Base-by-base conservation (phyloP, 495 filamentous ascomycete species). In the Talaromyces adpressus region DNA sequence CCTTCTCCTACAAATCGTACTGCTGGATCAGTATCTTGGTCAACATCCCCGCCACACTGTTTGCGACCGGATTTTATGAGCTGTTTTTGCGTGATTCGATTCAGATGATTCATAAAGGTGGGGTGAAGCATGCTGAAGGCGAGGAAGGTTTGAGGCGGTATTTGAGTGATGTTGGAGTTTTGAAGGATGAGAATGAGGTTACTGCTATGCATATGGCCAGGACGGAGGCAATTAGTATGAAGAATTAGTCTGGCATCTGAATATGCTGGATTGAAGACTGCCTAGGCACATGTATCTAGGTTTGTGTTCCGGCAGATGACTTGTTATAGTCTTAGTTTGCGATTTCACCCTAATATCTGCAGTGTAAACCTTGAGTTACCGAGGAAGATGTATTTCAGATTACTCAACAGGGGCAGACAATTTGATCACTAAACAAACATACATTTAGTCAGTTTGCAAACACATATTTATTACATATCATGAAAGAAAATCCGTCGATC, bases 21-120 rank as follows among this genome's bases (percentile, higher is more conserved):
- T 64, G 71, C 20, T 77, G 81, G 71, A 84, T 84, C 57, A 68
- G 74, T 0, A 77, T 84, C 4, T 66, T 83, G 25, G 75, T 81
- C 47, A 84, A 83, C 63, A 69, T 84, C 16, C 82, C 82, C 0
- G 81, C 81, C 16, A 84, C 81, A 22, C 57, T 84, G 7, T 79
- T 84, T 57, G 79, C 81, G 29, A 83, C 78, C 7, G 71, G 64
- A 0, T 78, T 78, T 36, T 83, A 84, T 70, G 81, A 84, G 66
- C 59, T 84, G 18, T 67, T 83, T 59, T 72, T 83, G 69, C 65
- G 79, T 62, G 81, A 84, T 70, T 79, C 75, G 59, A 66, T 84
- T 69, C 68, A 71, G 58, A 69, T 73, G 63, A 82, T 83, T 66
- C 74, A 68, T 2, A 72, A 71, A 65, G 81, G 80, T 4, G 70